A percentile compares a stretch with the other conserved stretches of the same genome.
Conservation (phyloP, 2,329 filamentous ascomycete genomes). For the Clonostachys rosea region DNA sequence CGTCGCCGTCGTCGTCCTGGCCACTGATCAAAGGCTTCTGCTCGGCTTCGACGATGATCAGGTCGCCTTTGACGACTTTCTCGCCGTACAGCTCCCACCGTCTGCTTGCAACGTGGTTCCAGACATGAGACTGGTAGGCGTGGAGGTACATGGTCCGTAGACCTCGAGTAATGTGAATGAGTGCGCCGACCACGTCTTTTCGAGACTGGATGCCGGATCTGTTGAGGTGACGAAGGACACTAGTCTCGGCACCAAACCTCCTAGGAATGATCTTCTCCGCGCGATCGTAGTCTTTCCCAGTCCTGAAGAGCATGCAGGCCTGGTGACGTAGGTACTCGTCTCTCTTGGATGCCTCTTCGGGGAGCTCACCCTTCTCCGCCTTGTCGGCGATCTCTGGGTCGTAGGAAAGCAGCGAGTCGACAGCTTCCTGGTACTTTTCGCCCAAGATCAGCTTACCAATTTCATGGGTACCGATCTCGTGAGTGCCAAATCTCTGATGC, state of each 20-base stretch:
- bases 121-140: conserved; percentile 91
- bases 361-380: conserved; percentile 27
- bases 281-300: conserved; percentile 49
- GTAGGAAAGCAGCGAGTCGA: conserved; percentile 73
- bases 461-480: conserved; percentile 77
- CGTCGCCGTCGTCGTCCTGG: conserved; percentile 56
- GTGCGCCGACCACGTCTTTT: conserved; percentile 74
- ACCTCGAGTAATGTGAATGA: conserved; percentile 75
- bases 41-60: conserved; percentile 59
- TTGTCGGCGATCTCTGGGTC: conserved; percentile 53
- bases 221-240: conserved; percentile 73
- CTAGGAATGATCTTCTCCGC: conserved; percentile 69
- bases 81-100: conserved; percentile 74
- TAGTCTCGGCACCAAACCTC: conserved; percentile 76
- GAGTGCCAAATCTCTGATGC: conserved; percentile 93
- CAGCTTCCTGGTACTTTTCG: conserved; percentile 74
- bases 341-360: conserved; percentile 48
- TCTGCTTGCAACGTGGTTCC: conserved; percentile 81
- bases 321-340: conserved; percentile 79
- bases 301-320: conserved; percentile 71
- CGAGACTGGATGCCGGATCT: conserved; percentile 36
- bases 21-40: conserved; percentile 34
- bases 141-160: conserved; percentile 93
- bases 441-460: conserved; percentile 81
- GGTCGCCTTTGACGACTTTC: conserved; percentile 76